Base-by-base conservation (phyloP, 1,139 yeast species). In the Candida sp. region DNA sequence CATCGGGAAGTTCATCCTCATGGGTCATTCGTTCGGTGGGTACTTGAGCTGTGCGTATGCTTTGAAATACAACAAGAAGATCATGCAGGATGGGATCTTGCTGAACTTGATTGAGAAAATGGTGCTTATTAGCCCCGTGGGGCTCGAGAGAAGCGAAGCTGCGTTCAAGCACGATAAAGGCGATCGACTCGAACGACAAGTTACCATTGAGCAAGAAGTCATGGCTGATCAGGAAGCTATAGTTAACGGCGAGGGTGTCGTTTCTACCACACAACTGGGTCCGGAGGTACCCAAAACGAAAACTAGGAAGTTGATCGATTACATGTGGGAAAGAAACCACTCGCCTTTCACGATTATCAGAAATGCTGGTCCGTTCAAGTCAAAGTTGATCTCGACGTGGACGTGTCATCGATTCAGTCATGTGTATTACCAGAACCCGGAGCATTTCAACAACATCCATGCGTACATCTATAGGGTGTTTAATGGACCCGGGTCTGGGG, bases 1-100 rank as follows among this genome's bases (percentile, higher is more conserved):
- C 0, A 68, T 89, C 40, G 73, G 78, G 4, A 80, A 80, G 55
- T 86, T 94, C 60, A 84, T 89, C 30, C 68, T 94, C 26, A 79
- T 94, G 53, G 98, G 97, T 1, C 99, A 94, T 68, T 92, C 98
- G 0, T 84, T 92, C 61, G 99, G 99, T 22, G 98, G 97, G 0
- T 92, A 92, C 62, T 70, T 94, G 52, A 86, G 96, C 26, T 81
- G 88, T 54, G 85, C 90, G 8, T 94, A 94, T 66, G 86, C 94
- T 6, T 60, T 86, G 60, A 86, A 85, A 58, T 87, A 90, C 64
- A 75, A 77, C 58, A 67, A 65, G 42, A 56, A 61, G 27, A 50
- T 70, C 37, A 56, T 65, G 23, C 70, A 72, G 49, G 53, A 60
- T 3, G 67, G 67, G 1, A 49, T 46, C 9, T 47, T 48, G 5